Percentiles rank a stretch among this genome's conserved stretches.
These are phyloP conservation scores for Pythium apleroticum DNA, from an alignment of 352 stramenopile species.

Conservation along the genomic window DNA sequence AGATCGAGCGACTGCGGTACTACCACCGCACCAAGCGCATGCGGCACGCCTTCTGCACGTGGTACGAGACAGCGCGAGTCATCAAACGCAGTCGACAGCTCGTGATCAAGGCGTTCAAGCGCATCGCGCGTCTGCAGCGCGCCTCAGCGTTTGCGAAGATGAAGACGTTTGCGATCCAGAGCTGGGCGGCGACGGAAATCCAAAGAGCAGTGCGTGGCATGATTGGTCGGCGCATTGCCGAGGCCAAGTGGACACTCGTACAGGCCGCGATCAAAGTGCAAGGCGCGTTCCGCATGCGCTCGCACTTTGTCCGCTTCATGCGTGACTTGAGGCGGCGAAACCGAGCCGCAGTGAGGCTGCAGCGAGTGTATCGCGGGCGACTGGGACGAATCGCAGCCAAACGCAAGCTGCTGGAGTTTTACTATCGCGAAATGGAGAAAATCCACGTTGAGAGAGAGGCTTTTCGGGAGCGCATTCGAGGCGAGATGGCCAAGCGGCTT, in stretches of 20 bases:
- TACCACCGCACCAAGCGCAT: constrained; percentile 43
- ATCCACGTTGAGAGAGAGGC: constrained; percentile 51
- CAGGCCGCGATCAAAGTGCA: constrained; percentile 60
- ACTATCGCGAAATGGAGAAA: constrained; percentile 54
- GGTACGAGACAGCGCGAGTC: constrained; percentile 35
- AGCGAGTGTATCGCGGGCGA: constrained; percentile 63
- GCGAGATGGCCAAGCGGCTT: constrained; percentile 43
- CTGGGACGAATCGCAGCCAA: constrained; percentile 42
- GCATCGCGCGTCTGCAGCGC: constrained; percentile 37
- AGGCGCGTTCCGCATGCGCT: constrained; percentile 63
- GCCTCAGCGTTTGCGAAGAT: constrained; percentile 40
- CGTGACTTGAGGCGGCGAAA: constrained; percentile 40
- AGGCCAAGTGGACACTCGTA: constrained; percentile 38
- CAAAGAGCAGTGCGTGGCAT: constrained; percentile 59
- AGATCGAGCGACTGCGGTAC: constrained; percentile 53
- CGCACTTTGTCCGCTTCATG: constrained; percentile 51
- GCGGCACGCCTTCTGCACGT: constrained; percentile 42
- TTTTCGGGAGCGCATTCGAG: constrained; percentile 41
- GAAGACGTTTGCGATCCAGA: constrained; percentile 40
- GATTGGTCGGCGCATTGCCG: constrained; percentile 34
- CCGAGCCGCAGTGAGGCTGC: constrained; percentile 53
- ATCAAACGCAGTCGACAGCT: constrained; percentile 36
- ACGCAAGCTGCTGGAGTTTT: constrained; percentile 41
- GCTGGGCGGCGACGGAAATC: constrained; percentile 57
- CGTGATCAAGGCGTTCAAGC: constrained; percentile 31